Percentiles rank a stretch among this genome's conserved stretches.
These are phyloP conservation scores for Colletotrichum paranaense DNA, from an alignment of 2,329 filamentous ascomycete species.

Conservation along the genomic window DNA sequence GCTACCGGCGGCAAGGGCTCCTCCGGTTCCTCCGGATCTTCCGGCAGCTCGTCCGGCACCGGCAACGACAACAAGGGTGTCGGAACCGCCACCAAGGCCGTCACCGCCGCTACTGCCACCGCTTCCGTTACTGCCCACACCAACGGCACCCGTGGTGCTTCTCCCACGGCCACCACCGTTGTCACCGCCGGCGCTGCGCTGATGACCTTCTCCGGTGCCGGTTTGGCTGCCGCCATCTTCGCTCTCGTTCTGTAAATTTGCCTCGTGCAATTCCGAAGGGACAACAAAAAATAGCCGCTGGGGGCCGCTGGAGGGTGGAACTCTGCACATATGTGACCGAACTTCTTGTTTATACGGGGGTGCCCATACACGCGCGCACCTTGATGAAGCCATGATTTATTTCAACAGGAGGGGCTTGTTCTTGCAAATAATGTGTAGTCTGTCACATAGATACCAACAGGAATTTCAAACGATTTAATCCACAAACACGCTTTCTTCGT, in stretches of 20 bases:
- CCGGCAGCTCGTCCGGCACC: not conserved
- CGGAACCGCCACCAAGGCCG: slow-evolving; percentile 11
- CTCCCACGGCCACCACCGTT: slow-evolving; percentile 11
- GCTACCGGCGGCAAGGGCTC: slow-evolving; percentile 1
- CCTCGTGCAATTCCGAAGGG: not conserved
- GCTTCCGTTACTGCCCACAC: not conserved
- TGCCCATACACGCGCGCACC: not conserved
- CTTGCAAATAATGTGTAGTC: slow-evolving; percentile 25
- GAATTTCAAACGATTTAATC: not conserved
- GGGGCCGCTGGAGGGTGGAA: not conserved
- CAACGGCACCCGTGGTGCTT: slow-evolving; percentile 16
- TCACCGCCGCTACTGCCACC: not conserved
- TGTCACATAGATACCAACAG: slow-evolving; percentile 16
- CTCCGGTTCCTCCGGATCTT: not conserved
- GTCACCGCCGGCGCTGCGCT: slow-evolving; percentile 25
- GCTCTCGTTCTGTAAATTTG: slow-evolving; percentile 24
- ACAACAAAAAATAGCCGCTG: not conserved
- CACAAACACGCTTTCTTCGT: not conserved
- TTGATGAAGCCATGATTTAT: slow-evolving; percentile 9
- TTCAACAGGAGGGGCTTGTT: not conserved
- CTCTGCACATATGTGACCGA: not conserved
- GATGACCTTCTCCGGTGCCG: slow-evolving; percentile 29
- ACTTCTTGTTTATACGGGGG: not conserved
- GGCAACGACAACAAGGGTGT: not conserved
- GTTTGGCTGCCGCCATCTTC: slow-evolving; percentile 9